Base-by-base conservation (phyloP, 345 rosid genomes). In the Populus pruinosa region DNA sequence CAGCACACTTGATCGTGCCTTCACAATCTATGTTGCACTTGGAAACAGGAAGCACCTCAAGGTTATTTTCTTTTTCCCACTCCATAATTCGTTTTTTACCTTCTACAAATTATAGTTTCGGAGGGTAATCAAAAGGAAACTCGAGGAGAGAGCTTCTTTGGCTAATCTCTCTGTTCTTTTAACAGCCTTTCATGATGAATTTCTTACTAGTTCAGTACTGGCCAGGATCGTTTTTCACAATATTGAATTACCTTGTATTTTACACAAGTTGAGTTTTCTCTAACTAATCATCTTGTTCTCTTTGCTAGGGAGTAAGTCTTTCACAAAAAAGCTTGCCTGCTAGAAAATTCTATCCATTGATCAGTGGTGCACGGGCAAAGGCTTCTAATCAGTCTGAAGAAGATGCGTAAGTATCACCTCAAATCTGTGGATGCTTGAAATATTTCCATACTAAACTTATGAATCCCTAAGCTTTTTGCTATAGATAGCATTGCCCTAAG, bases 1-100 rank as follows among this genome's bases (percentile, higher is more conserved):
- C 20, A 75, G 79, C 66, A 74, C 85, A n/a, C 29, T 66, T 17
- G 85, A 82, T 27, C 71, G 79, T 6, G 69, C 71, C 25, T 70
- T 82, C 53, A 25, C 70, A 12, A 62, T 16, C 50, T 78, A 71
- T 25, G 72, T 71, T 71, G 69, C 76, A n/a, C 79, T 79, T 64
- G 79, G 79, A n/a, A 67, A 55, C 61, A 39, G 65, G 72, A 66
- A 8, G 31, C 83, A 29, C 63, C 21, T 80, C 49, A 80, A 76
- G 83, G 83, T 80, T 17, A 18, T 39, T 38, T 35, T 21, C 25
- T 2, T 55, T 20, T 55, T 9, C 61, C 39, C 6, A 6, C 8
- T 36, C 38, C 5, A 36, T 36, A 36, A 36, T 36, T 36, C 38
- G 38, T 4, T 7, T 53, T 20, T 5, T 18, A 18, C 7, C 59